A percentile compares a stretch with the other conserved stretches of the same genome.
phyloP scores from a whole-genome alignment of 1,139 yeast genomes.

The Candida sojae region DNA sequence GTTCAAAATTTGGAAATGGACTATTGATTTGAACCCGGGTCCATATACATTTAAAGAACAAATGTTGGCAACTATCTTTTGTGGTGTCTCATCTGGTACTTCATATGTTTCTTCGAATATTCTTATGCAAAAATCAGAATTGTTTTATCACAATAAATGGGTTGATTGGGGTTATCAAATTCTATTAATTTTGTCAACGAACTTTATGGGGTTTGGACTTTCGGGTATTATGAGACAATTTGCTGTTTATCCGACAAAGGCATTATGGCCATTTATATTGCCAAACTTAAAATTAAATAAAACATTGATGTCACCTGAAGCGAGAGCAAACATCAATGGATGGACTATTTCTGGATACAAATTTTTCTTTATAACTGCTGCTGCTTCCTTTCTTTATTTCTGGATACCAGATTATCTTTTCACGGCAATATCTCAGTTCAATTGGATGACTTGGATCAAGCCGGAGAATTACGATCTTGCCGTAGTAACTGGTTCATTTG shows the following conservation, averaged over 20 bases:
- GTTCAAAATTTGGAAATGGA: conserved; percentile 12
- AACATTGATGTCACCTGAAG: conserved; percentile 48
- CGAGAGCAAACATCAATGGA: conserved; percentile 39
- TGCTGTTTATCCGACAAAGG: conserved; percentile 55
- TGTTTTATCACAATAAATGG: conserved; percentile 45
- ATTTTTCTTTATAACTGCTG: conserved; percentile 27
- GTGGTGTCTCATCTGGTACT: conserved; percentile 26
- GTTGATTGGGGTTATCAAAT: conserved; percentile 53
- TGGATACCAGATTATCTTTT: conserved; percentile 39
- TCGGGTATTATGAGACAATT: conserved; percentile 62
- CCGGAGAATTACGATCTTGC: conserved; percentile 43
- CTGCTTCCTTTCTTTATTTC: conserved; percentile 29
- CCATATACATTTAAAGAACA: conserved; percentile 31
- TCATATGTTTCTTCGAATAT: conserved; percentile 24
- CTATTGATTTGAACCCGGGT: conserved; percentile 26
- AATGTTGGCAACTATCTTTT: conserved; percentile 18
- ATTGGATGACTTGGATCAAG: conserved; percentile 41
- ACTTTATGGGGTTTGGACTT: conserved; percentile 62
- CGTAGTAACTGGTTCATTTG: conserved; percentile 54
- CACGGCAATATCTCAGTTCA: conserved; percentile 31
- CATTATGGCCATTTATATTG: conserved; percentile 60
- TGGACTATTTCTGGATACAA: conserved; percentile 35
- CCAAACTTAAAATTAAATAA: conserved; percentile 60
- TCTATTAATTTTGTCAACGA: conserved; percentile 52
- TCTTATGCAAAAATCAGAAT: conserved; percentile 26